These are phyloP conservation scores for Microcyclospora pomicola DNA, from an alignment of 2,329 filamentous ascomycete genomes.

Conservation along the genomic window DNA sequence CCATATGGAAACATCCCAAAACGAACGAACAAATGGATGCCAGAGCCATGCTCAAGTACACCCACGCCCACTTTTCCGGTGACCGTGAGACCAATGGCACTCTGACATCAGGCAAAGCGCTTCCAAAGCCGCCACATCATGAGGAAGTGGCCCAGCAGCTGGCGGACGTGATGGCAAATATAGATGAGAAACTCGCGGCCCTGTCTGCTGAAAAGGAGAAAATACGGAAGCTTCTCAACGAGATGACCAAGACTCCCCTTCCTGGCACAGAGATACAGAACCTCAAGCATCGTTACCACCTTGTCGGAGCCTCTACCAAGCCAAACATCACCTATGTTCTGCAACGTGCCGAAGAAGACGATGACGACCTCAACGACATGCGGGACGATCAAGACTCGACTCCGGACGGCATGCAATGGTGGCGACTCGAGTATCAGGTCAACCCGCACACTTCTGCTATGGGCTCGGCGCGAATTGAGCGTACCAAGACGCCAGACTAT, in stretches of 20 bases:
- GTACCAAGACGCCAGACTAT: constrained; percentile 25
- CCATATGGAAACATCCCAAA: constrained; percentile 21
- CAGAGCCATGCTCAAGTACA: constrained; percentile 23
- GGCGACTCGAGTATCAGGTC: constrained; percentile 39
- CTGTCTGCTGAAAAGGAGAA: constrained; percentile 19
- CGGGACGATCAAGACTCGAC: constrained; percentile 21
- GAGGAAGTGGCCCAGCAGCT: constrained; percentile 18
- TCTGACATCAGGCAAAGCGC: constrained; percentile 5
- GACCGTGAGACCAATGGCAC: constrained; percentile 12
- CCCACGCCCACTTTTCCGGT: constrained; percentile 20
- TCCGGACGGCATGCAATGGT: constrained; percentile 36
- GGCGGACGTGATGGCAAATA: constrained; percentile 21
- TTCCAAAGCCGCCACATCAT: constrained; percentile 10
- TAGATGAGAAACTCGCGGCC: constrained; percentile 18
- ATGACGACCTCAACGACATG: constrained; percentile 7
- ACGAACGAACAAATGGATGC: constrained; percentile 23
- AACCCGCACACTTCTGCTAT: constrained; percentile 10
- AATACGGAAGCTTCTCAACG: constrained; percentile 15
- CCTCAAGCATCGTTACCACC: constrained; percentile 37
- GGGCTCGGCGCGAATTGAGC: constrained; percentile 26
- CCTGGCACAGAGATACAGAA: constrained; percentile 11
- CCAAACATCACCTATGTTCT: constrained; percentile 45
- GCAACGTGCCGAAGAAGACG: constrained; percentile 19
- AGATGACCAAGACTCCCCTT: constrained; percentile 14
- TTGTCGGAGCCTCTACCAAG: constrained; percentile 45